Conservation (phyloP, 2,329 filamentous ascomycete species). For the Colletotrichum siamense region DNA sequence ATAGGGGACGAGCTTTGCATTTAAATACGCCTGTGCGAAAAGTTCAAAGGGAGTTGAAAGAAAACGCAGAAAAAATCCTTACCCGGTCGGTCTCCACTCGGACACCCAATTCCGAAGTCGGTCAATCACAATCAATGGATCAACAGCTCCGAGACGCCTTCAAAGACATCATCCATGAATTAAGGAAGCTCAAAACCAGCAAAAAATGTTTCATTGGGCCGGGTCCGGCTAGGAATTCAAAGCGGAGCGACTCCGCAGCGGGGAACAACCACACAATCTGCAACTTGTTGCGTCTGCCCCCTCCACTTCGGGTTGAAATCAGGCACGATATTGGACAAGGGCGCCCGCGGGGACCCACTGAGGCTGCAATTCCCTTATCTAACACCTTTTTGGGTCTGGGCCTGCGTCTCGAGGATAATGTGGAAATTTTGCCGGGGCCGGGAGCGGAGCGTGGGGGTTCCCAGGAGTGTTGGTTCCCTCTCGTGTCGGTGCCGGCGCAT, state of each 20-base stretch:
- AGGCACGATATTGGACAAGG: conserved; percentile 19
- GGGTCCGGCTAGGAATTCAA: not conserved
- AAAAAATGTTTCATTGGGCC: not conserved
- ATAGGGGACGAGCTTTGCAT: not conserved
- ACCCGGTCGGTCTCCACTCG: not conserved
- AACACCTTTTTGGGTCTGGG: not conserved
- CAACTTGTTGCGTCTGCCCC: conserved; percentile 5
- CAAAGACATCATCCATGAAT: not conserved
- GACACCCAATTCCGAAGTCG: conserved; percentile 6
- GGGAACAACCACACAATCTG: conserved; percentile 2
- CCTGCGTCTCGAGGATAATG: not conserved
- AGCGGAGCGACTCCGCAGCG: conserved; percentile 15
- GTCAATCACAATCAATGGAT: not conserved
- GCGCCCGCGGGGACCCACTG: not conserved
- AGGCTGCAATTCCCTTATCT: conserved; percentile 4
- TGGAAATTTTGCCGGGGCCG: not conserved
- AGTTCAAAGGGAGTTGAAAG: not conserved
- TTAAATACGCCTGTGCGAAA: not conserved
- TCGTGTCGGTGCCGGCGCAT: not conserved
- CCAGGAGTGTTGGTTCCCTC: not conserved
- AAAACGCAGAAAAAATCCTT: not conserved
- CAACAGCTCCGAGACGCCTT: not conserved
- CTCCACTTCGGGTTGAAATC: conserved; percentile 20
- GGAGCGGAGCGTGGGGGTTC: conserved; percentile 2
- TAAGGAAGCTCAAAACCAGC: not conserved